Conservation (phyloP, 495 filamentous ascomycete species). For the Penicillium parvum region DNA sequence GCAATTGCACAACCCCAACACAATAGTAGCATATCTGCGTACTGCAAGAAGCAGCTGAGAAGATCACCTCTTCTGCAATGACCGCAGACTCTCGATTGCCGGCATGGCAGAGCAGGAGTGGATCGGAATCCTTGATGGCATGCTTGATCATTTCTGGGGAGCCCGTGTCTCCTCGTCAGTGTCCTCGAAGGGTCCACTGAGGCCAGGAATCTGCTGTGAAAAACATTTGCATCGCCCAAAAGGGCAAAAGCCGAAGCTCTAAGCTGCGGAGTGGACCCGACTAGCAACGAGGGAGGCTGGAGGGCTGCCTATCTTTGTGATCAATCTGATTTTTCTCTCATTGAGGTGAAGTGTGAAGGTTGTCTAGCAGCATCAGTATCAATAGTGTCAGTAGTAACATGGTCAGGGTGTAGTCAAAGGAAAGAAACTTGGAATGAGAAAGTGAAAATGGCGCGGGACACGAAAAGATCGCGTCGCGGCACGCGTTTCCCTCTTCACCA, state of each 20-base stretch:
- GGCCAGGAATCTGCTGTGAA: slow-evolving; percentile 6
- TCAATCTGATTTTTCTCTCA: background rate
- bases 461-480: slow-evolving; percentile 17
- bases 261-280: background rate
- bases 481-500: slow-evolving; percentile 11
- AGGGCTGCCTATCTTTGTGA: background rate
- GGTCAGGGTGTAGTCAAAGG: background rate
- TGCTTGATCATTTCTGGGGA: slow-evolving; percentile 17
- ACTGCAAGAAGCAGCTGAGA: no score
- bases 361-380: no score
- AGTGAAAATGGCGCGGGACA: slow-evolving; percentile 1
- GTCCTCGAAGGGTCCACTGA: no score
- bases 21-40: no score
- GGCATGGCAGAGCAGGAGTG: slow-evolving; percentile 5
- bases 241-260: background rate
- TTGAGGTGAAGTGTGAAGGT: background rate
- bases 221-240: background rate
- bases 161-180: no score
- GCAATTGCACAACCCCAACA: no score
- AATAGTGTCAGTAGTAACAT: background rate
- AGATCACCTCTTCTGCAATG: no score
- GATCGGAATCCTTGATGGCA: slow-evolving; percentile 19
- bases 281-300: slow-evolving; percentile 3
- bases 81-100: background rate
- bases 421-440: background rate